Evolutionary conservation across 1,284 basidiomycete species (phyloP), one percentile per base, ranked within the genome.

Genomic region (Microbotryum intermedium): DNA sequence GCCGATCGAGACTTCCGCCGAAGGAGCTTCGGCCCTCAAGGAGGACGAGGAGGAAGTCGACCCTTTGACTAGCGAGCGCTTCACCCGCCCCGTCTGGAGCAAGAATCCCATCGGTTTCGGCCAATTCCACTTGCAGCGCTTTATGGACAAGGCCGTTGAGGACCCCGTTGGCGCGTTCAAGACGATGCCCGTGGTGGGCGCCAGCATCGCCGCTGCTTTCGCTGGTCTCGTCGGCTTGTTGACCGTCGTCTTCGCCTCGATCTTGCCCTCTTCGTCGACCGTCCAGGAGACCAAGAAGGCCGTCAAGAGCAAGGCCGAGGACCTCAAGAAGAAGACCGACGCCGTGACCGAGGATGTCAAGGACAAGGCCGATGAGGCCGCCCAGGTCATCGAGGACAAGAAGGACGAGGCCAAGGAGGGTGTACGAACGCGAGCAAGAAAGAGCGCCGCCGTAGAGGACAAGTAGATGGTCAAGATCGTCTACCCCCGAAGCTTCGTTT

Each of bases 161-260:
- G 84, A 91, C 74, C 89, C 88, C 43, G 70, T 89, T 56, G 73
- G 73, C 29, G 88, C 90, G 18, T 81, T 90, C 80, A 86, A 85
- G 79, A 78, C 83, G 34, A 82, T 88, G 68, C 91, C 91, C 57
- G 86, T 90, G 76, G 88, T 88, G 59, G 90, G 85, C 70, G 86
- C 81, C 57, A 86, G 83, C 65, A 79, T 94, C 64, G 80, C 79
- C 63, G 84, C 84, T 62, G 82, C 81, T 53, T 70, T 88, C 57
- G 79, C 92, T 70, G 88, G 86, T 49, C 73, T 93, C 70, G 81
- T 95, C 72, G 87, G 86, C 61, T 84, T 93, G 82, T 76, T 95
- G 68, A 86, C 84, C 66, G 82, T 83, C 55, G 59, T 69, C 51
- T 42, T 69, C 48, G 60, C 61, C 11, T 49, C 64, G 44, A 21